Conservation (phyloP, 345 rosid species). For the Odontarrhena argentea region DNA sequence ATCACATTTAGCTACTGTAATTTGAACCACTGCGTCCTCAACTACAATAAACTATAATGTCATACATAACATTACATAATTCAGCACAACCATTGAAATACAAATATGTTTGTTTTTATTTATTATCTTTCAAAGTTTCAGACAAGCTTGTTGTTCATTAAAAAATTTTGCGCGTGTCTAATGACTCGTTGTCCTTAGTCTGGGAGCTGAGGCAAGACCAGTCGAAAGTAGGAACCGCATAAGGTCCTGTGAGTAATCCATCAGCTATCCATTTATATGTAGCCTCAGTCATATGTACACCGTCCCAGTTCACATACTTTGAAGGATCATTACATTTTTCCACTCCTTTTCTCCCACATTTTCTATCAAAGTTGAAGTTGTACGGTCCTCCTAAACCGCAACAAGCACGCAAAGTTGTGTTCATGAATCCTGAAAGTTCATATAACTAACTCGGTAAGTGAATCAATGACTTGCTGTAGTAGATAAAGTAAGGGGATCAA, state of each 20-base stretch:
- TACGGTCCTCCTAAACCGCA: constrained; percentile 50
- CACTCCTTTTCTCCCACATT: constrained; percentile 32
- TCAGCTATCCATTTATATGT: constrained; percentile 32
- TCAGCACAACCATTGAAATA: no score
- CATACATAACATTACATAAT: no score
- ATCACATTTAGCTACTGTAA: no score
- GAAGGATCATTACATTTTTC: no score
- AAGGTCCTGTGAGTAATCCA: constrained; percentile 32
- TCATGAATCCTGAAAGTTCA: constrained; percentile 34
- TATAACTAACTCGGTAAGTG: no score
- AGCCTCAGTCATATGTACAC: constrained; percentile 41
- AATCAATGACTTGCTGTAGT: not conserved
- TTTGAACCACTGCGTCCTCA: no score
- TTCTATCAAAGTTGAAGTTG: constrained; percentile 23
- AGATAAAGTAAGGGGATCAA: not conserved
- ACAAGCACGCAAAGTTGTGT: constrained; percentile 37
- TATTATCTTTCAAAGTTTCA: not conserved
- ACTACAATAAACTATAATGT: no score
- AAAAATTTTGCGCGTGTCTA: not conserved
- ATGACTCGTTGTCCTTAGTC: constrained; percentile 6
- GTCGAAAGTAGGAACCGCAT: constrained; percentile 23
- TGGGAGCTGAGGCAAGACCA: constrained; percentile 18
- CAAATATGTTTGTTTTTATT: not conserved
- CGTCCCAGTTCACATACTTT: no score
- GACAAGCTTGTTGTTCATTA: constrained; percentile 1